Evolutionary conservation across 2,329 filamentous ascomycete genomes (phyloP).

Genomic region (Penicillium griseofulvum): DNA sequence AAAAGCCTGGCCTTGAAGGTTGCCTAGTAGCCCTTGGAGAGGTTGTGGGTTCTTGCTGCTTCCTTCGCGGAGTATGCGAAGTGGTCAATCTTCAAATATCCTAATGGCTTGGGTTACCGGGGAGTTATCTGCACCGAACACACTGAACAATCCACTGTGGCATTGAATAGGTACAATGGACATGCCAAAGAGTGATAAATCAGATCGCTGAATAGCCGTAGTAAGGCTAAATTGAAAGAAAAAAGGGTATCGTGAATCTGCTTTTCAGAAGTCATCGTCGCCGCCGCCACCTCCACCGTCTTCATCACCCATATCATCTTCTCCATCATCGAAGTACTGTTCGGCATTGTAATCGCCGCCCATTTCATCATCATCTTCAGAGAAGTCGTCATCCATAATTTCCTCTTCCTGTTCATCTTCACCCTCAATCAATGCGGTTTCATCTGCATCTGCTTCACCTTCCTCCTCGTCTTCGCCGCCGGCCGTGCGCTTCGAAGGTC

Average conservation of each 20-base stretch:
- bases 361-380: constrained; percentile 58
- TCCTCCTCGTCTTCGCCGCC: constrained; percentile 33
- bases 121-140: not conserved
- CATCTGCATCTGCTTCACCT: constrained; percentile 27
- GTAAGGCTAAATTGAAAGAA: constrained; percentile 16
- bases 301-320: constrained; percentile 54
- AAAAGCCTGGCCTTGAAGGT: not conserved
- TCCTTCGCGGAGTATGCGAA: not conserved
- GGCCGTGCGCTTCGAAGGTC: constrained; percentile 32
- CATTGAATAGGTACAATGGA: not conserved
- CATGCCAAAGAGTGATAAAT: not conserved
- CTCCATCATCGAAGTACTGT: constrained; percentile 62
- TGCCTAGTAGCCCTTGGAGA: not conserved
- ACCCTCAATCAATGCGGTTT: constrained; percentile 33
- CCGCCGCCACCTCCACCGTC: constrained; percentile 52
- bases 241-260: constrained; percentile 32
- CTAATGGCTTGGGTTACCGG: not conserved
- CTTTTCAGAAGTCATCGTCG: constrained; percentile 42
- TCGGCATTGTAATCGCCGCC: constrained; percentile 64
- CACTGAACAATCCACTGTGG: not conserved
- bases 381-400: constrained; percentile 58
- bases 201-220: not conserved
- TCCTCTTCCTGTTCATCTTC: constrained; percentile 50
- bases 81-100: not conserved
- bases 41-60: not conserved